Conservation (phyloP, 306 rosid genomes). For the Acacia acuminata region DNA sequence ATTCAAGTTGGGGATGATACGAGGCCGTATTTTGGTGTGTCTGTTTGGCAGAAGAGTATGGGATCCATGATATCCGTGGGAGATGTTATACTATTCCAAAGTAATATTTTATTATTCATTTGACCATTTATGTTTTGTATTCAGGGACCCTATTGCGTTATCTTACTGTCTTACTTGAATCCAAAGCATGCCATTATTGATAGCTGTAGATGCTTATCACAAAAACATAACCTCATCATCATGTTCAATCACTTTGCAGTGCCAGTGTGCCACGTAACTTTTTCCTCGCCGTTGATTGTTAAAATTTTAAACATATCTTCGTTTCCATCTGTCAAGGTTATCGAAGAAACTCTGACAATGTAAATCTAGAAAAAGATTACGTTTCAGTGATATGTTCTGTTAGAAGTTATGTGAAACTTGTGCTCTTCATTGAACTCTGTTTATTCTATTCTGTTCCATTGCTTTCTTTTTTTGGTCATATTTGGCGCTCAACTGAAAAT, state of each 20-base stretch:
- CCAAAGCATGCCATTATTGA: neutral
- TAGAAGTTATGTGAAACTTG: neutral
- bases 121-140: neutral
- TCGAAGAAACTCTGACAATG: neutral
- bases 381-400: neutral
- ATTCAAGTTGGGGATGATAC: slow-evolving; percentile 85
- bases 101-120: slow-evolving; percentile 31
- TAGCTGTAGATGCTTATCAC: slow-evolving; percentile 1
- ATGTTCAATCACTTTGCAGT: neutral
- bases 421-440: neutral
- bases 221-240: neutral
- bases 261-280: neutral
- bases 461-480: neutral
- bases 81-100: slow-evolving; percentile 62
- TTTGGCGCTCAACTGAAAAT: neutral
- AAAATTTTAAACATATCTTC: neutral
- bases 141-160: neutral
- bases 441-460: neutral
- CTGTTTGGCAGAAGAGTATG: slow-evolving; percentile 73
- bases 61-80: slow-evolving; percentile 51
- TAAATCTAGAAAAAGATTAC: neutral
- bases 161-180: neutral
- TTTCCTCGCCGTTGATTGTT: neutral
- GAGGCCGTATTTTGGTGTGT: slow-evolving; percentile 60
- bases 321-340: neutral